A percentile compares a stretch with the other conserved stretches of the same genome.
phyloP scores from a whole-genome alignment of 441 rosid genomes.

The Arabidopsis lyrata region DNA sequence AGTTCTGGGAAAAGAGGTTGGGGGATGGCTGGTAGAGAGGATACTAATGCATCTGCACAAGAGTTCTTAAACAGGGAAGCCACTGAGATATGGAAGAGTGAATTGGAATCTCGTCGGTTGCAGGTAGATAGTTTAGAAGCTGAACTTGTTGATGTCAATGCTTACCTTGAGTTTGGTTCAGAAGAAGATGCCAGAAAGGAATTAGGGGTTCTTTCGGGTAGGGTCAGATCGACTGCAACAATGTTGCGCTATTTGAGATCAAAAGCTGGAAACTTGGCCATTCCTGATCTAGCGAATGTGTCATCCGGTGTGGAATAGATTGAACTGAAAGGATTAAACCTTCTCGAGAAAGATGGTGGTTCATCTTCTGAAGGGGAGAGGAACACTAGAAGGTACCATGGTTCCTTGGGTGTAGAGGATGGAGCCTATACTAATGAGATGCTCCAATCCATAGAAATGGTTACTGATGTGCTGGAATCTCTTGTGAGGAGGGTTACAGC shows the following conservation, averaged over 20 bases:
- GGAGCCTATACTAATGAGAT: too few relatives aligned
- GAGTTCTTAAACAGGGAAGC: conserved; percentile 54
- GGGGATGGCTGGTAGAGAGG: conserved; percentile 72
- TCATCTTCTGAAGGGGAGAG: too few relatives aligned
- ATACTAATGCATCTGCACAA: conserved; percentile 50
- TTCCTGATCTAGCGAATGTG: conserved; percentile 67
- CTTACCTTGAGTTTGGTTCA: conserved; percentile 60
- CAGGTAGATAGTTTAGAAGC: conserved; percentile 77
- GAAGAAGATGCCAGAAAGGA: conserved; percentile 75
- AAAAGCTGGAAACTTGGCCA: conserved; percentile 69
- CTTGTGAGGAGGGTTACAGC: too few relatives aligned
- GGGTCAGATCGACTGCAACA: conserved; percentile 67
- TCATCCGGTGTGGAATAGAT: too few relatives aligned
- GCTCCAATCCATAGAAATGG: too few relatives aligned
- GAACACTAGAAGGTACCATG: too few relatives aligned
- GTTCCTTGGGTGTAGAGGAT: too few relatives aligned
- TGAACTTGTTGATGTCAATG: conserved; percentile 70
- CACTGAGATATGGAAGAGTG: conserved; percentile 64
- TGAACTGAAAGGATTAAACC: too few relatives aligned
- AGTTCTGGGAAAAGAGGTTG: too few relatives aligned
- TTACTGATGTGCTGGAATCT: too few relatives aligned
- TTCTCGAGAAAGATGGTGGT: too few relatives aligned
- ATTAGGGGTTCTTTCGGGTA: conserved; percentile 73
- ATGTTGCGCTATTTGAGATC: conserved; percentile 79
- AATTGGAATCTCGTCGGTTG: conserved; percentile 62